Conservation (phyloP, 2,329 filamentous ascomycete species). For the Pyricularia sp. region DNA sequence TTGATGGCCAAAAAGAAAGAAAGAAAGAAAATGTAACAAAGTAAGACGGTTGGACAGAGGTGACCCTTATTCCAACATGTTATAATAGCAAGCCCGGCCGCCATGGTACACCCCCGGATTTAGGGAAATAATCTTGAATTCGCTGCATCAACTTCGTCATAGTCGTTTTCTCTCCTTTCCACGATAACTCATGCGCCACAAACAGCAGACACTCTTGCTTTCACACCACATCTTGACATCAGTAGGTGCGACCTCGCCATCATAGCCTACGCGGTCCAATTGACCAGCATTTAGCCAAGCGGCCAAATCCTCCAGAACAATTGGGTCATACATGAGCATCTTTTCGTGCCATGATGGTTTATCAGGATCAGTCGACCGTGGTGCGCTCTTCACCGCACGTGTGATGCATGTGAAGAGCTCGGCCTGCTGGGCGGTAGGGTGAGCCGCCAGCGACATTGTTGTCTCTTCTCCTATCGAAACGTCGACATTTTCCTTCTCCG, state of each 20-base stretch:
- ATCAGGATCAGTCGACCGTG: slow-evolving; percentile 33
- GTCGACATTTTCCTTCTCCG: slow-evolving; percentile 23
- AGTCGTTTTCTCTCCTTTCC: slow-evolving; percentile 41
- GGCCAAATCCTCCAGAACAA: slow-evolving; percentile 75
- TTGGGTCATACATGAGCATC: slow-evolving; percentile 85
- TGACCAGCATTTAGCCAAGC: slow-evolving; percentile 68
- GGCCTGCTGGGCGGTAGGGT: slow-evolving; percentile 26
- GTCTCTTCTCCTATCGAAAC: slow-evolving; percentile 32
- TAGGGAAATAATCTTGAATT: background rate
- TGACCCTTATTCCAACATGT: background rate
- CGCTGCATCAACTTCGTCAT: slow-evolving; percentile 10
- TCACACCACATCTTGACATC: slow-evolving; percentile 87
- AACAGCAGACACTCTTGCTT: slow-evolving; percentile 70
- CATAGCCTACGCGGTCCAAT: slow-evolving; percentile 47
- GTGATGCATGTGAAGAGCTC: slow-evolving; percentile 40
- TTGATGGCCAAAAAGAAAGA: too few species aligned
- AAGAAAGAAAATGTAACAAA: too few species aligned
- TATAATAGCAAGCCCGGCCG: background rate
- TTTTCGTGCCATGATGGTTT: slow-evolving; percentile 75
- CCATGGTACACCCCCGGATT: background rate
- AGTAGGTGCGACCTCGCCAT: slow-evolving; percentile 46
- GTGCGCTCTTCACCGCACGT: slow-evolving; percentile 36
- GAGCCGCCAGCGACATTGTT: slow-evolving; percentile 25
- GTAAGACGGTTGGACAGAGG: too few species aligned
- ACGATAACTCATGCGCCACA: slow-evolving; percentile 47